Evolutionary conservation across 768 basidiomycete genomes (phyloP).

Genomic region (Leucocoprinus leucothites): DNA sequence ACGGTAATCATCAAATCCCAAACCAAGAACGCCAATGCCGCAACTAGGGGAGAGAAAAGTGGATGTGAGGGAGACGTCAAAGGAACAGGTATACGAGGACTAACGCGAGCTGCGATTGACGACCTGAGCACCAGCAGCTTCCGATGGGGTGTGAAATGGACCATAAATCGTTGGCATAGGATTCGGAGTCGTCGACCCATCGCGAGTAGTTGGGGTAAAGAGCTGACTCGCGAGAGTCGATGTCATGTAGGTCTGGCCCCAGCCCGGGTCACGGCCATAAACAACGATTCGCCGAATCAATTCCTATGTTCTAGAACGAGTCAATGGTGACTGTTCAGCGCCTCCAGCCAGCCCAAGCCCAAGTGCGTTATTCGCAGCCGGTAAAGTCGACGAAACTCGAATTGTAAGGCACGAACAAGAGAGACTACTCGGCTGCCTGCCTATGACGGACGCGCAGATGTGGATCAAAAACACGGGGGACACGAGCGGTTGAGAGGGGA

Average conservation of each 20-base stretch:
- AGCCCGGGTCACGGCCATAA: not conserved
- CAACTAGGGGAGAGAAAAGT: slow-evolving; percentile 21
- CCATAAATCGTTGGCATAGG: slow-evolving; percentile 18
- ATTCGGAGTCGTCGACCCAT: not conserved
- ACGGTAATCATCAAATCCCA: slow-evolving; percentile 41
- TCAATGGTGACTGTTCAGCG: no score
- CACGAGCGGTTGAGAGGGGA: no score
- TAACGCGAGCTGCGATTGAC: slow-evolving; percentile 32
- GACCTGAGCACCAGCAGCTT: slow-evolving; percentile 25
- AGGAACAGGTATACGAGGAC: slow-evolving; percentile 1
- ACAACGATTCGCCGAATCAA: not conserved
- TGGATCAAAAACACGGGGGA: no score
- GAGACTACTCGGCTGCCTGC: no score
- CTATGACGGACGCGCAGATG: no score
- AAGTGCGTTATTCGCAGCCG: no score
- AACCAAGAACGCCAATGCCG: slow-evolving; percentile 32
- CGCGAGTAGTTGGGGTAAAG: not conserved
- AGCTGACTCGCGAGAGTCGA: not conserved
- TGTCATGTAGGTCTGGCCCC: not conserved
- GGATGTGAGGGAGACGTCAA: not conserved
- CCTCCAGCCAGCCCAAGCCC: no score
- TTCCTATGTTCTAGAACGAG: no score
- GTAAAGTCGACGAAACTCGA: no score
- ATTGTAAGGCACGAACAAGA: no score
- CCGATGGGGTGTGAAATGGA: slow-evolving; percentile 19